Percentiles rank a stretch among this genome's conserved stretches.
Evolutionary conservation across 345 rosid species (phyloP).

Genomic region (Microthlaspi erraticum): DNA sequence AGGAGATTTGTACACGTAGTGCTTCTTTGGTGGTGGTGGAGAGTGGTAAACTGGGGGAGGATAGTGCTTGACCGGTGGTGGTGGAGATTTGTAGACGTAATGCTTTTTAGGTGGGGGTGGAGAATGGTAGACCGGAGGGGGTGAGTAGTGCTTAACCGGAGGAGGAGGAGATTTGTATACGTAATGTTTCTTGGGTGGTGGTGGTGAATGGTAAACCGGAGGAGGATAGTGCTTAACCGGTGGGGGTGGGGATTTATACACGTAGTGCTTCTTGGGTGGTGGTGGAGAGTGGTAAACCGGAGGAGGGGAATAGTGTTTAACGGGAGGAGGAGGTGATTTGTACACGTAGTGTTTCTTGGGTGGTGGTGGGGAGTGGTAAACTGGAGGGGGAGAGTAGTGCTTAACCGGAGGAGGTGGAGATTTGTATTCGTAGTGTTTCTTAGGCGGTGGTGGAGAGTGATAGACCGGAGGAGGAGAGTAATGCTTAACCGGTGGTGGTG

Average conservation of each 20-base stretch:
- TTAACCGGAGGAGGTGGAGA: conserved; percentile 47
- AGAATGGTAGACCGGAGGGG: conserved; percentile 21
- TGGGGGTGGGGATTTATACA: conserved; percentile 41
- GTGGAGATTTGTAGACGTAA: conserved; percentile 26
- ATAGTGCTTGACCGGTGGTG: conserved; percentile 38
- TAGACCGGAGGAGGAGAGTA: conserved; percentile 43
- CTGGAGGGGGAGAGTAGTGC: conserved; percentile 33
- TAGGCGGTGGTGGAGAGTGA: conserved; percentile 41
- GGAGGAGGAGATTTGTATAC: conserved; percentile 37
- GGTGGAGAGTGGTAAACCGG: conserved; percentile 44
- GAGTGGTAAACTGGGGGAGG: conserved; percentile 35
- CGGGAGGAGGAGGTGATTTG: conserved; percentile 43
- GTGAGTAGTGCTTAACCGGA: conserved; percentile 26
- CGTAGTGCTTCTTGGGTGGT: conserved; percentile 37
- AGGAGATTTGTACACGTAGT: conserved; percentile 27
- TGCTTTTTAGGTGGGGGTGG: conserved; percentile 32
- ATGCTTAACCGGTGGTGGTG: conserved; percentile 40
- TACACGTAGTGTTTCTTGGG: conserved; percentile 40
- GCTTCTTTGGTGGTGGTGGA: conserved; percentile 33
- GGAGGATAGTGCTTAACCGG: conserved; percentile 35
- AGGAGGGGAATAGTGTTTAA: conserved; percentile 21
- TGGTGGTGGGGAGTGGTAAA: conserved; percentile 44
- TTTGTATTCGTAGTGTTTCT: conserved; percentile 37
- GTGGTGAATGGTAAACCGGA: conserved; percentile 29
- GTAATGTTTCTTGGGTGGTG: conserved; percentile 34